Percentiles rank a stretch among this genome's conserved stretches.
Conservation (phyloP, 441 rosid species). For the Populus hybrid region DNA sequence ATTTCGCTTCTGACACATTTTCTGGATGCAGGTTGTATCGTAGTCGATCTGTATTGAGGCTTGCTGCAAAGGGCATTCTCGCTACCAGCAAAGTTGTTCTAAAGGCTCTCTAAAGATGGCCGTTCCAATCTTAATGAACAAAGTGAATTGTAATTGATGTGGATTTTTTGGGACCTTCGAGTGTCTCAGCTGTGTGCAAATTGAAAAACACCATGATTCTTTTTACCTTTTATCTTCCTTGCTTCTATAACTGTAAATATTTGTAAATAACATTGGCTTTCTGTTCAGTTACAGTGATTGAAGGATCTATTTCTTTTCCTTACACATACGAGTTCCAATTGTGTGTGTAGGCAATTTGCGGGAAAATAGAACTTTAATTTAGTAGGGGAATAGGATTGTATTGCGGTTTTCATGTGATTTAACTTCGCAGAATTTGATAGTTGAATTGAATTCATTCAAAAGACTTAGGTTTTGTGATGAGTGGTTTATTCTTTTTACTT, state of each 20-base stretch:
- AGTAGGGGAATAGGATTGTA: neutral
- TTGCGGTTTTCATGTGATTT: neutral
- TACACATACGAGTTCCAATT: neutral
- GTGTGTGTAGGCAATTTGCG: neutral
- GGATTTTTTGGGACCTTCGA: neutral
- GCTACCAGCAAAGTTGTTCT: conserved; percentile 62
- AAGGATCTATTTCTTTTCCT: neutral
- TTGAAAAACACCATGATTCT: neutral
- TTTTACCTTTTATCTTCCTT: neutral
- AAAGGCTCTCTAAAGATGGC: conserved; percentile 40
- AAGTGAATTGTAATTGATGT: conserved; percentile 10
- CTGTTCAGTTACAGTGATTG: conserved; percentile 3
- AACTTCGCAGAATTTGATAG: neutral
- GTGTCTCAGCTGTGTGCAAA: neutral
- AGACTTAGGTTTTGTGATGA: neutral
- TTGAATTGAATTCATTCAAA: neutral
- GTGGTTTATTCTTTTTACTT: neutral
- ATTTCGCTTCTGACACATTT: neutral
- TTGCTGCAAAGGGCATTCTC: conserved; percentile 73
- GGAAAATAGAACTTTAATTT: neutral
- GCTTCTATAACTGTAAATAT: conserved; percentile 6
- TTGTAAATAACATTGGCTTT: conserved; percentile 3
- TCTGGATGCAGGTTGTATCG: conserved; percentile 53
- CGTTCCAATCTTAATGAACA: neutral
- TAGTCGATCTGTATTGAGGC: conserved; percentile 54